Conservation (phyloP, 1,284 basidiomycete species). For the Puccinia polysora region DNA sequence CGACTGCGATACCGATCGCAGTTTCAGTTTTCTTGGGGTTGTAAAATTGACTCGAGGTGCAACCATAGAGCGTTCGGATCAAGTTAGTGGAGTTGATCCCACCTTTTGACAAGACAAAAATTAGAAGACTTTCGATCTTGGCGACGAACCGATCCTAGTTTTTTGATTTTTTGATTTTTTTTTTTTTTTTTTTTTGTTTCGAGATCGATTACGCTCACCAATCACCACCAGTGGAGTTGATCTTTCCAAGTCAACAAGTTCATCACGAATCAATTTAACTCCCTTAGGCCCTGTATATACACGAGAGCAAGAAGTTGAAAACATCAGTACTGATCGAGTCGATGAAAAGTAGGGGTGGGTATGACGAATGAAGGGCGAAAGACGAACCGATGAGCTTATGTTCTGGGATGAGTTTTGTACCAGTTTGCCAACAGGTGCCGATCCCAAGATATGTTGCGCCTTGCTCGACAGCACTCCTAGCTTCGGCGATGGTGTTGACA, state of each 20-base stretch:
- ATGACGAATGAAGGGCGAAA: neutral
- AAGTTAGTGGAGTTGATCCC: constrained; percentile 40
- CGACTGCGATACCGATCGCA: constrained; percentile 70
- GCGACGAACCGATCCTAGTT: too few relatives aligned
- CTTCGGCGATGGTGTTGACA: constrained; percentile 67
- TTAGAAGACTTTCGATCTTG: neutral
- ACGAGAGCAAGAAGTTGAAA: neutral
- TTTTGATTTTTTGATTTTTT: neutral
- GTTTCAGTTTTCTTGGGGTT: constrained; percentile 28
- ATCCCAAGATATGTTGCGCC: constrained; percentile 79
- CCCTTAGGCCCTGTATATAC: constrained; percentile 28
- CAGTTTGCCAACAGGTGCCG: constrained; percentile 56
- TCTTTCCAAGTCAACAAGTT: neutral
- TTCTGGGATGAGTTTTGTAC: constrained; percentile 30
- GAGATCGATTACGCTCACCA: constrained; percentile 18
- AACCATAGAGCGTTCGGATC: constrained; percentile 28
- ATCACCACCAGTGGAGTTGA: constrained; percentile 34
- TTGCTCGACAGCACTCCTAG: constrained; percentile 57
- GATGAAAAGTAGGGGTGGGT: neutral
- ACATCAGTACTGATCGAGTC: neutral
- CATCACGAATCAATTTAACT: constrained; percentile 28
- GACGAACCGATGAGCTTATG: constrained; percentile 40
- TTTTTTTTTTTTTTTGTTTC: neutral
- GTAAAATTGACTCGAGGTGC: constrained; percentile 10
- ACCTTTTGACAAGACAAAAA: neutral